Percentiles rank a stretch among this genome's conserved stretches.
phyloP scores from a whole-genome alignment of 2,329 filamentous ascomycete genomes.

The Colletotrichum incanum region DNA sequence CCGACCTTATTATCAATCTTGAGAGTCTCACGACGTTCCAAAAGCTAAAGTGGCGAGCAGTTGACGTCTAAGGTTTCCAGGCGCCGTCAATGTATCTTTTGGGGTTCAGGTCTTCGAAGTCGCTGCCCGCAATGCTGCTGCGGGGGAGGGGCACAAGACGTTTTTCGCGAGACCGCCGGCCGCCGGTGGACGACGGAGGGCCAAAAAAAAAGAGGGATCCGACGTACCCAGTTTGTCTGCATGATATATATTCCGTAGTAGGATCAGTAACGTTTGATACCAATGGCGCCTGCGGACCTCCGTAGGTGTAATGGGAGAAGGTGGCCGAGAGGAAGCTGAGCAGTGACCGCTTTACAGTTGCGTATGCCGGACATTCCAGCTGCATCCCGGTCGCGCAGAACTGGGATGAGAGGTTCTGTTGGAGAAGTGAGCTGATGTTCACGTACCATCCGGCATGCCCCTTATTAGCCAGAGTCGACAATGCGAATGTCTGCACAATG shows the following conservation, averaged over 20 bases:
- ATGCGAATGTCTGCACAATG: conserved; percentile 1
- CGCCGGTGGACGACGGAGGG: not conserved
- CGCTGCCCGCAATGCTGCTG: too few species aligned
- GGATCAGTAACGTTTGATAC: not conserved
- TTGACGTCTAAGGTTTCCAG: conserved; percentile 23
- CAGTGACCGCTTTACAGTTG: not conserved
- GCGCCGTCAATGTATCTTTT: conserved; percentile 14
- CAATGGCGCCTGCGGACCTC: conserved; percentile 27
- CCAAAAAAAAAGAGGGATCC: not conserved
- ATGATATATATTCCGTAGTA: not conserved
- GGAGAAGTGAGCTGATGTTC: conserved; percentile 36
- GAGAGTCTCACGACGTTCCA: conserved; percentile 27
- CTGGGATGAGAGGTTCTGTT: conserved; percentile 8
- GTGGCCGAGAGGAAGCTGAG: not conserved
- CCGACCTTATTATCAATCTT: conserved; percentile 20
- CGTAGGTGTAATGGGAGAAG: conserved; percentile 8
- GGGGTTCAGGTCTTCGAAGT: not conserved
- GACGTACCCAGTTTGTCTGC: not conserved
- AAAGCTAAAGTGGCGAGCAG: conserved; percentile 39
- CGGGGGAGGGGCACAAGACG: too few species aligned
- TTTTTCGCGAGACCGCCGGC: not conserved
- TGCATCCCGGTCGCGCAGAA: conserved; percentile 11
- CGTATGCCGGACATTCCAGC: conserved; percentile 5
- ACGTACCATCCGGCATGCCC: conserved; percentile 7
- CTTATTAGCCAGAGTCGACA: not conserved